Base-by-base conservation (phyloP, 768 basidiomycete genomes). In the Scleroderma citrinum region DNA sequence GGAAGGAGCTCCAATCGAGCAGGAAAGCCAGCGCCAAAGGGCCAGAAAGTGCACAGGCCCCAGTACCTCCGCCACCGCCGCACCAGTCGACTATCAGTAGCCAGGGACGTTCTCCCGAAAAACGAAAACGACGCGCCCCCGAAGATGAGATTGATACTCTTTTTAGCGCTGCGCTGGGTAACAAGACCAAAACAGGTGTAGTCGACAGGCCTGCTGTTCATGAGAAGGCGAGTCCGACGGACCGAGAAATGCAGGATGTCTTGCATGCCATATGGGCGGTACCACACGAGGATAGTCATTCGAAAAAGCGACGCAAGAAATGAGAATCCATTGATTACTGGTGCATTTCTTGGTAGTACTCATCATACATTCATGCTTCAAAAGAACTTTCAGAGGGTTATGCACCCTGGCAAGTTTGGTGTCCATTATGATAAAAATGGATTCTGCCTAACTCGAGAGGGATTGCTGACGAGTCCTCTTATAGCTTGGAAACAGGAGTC, bases 111-210 rank as follows among this genome's bases (percentile, higher is more conserved):
- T 31, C 23, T 0, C 35, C 44, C 2, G 65, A 63, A 55, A 77
- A 76, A 58, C 82, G 81, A 64, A 76, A 76, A 39, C 70, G 75
- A 57, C 61, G 44, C 21, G 58, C 62, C 20, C 53, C 67, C 7
- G 76, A 71, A 40, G 82, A 91, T 56, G 88, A 87, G 61, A 92
- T 92, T 46, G 90, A 92, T 49, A 76, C 69, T 3, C 68, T 91
- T 11, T 92, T 92, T 60, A 73, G 78, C 35, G 60, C 70, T 38
- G 70, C 69, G 19, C 59, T 84, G 17, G 82, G 82, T 17, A 80
- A 75, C 57, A 82, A 76, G 63, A 62, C 73, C 19, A 85, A 79
- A 68, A 81, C 76, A 58, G 75, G 70, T 20, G 77, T 76, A 3
- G 60, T 85, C 23, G 62, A 50, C 29, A 42, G 24, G 34, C 38